Conservation (phyloP, 1,139 yeast species). For the Lodderomyces orthopsilosis region DNA sequence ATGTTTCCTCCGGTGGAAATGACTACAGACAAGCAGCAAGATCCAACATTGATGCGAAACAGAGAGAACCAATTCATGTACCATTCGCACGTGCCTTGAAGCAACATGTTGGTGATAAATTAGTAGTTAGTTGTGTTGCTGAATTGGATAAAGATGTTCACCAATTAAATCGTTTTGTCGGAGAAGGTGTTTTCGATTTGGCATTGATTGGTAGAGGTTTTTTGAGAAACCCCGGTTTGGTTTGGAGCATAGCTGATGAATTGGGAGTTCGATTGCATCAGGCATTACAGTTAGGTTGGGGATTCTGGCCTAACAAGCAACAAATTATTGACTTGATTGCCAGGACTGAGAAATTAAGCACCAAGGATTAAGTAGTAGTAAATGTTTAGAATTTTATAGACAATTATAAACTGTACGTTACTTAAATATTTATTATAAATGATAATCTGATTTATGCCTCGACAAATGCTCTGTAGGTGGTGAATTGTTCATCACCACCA, state of each 20-base stretch:
- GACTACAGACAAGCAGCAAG: conserved; percentile 30
- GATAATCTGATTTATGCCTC: conserved; percentile 42
- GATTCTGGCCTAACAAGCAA: conserved; percentile 17
- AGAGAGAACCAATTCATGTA: conserved; percentile 25
- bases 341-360: conserved; percentile 14
- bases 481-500: conserved; percentile 49
- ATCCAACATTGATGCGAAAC: conserved; percentile 13
- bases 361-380: neutral
- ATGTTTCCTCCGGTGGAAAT: conserved; percentile 56
- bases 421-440: neutral
- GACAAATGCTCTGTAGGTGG: conserved; percentile 84
- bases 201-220: conserved; percentile 46
- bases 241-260: conserved; percentile 49
- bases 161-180: conserved; percentile 37
- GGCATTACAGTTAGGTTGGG: conserved; percentile 34
- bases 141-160: conserved; percentile 28
- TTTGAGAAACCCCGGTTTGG: conserved; percentile 48
- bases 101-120: conserved; percentile 39
- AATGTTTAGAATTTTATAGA: neutral
- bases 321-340: conserved; percentile 16
- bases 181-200: conserved; percentile 43
- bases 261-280: conserved; percentile 40
- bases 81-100: conserved; percentile 43
- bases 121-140: conserved; percentile 49
- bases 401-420: neutral